A percentile compares a stretch with the other conserved stretches of the same genome.
These are phyloP conservation scores for Plasmodium gonderi DNA, from an alignment of 169 alveolate species.

Conservation along the genomic window DNA sequence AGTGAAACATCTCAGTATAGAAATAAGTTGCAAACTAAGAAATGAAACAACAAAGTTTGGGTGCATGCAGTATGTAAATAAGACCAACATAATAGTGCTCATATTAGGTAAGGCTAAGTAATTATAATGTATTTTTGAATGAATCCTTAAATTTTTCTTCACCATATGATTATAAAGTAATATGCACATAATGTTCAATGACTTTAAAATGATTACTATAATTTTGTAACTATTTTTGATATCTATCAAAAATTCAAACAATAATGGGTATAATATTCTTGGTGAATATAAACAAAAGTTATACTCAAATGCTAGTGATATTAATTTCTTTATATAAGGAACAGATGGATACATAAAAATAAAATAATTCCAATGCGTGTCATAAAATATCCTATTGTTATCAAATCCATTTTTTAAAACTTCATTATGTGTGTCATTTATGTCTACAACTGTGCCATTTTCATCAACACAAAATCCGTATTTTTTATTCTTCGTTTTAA, in stretches of 20 bases:
- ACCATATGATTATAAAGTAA: constrained; percentile 51
- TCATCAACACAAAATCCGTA: constrained; percentile 43
- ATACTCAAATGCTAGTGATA: constrained; percentile 45
- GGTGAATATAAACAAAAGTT: constrained; percentile 67
- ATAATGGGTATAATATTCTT: constrained; percentile 39
- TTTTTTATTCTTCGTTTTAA: constrained; percentile 28
- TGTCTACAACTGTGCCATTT: constrained; percentile 8
- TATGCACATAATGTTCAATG: constrained; percentile 60
- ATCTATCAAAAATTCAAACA: constrained; percentile 33
- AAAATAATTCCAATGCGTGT: constrained; percentile 31
- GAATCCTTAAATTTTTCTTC: constrained; percentile 44
- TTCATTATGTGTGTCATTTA: background rate
- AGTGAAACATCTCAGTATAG: constrained; percentile 42
- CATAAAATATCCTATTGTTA: constrained; percentile 41
- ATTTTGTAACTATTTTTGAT: constrained; percentile 38
- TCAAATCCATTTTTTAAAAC: constrained; percentile 30
- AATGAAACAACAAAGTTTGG: constrained; percentile 40
- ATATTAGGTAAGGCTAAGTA: constrained; percentile 64
- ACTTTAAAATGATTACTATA: constrained; percentile 16
- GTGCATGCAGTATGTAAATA: constrained; percentile 56
- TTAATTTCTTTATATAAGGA: constrained; percentile 38
- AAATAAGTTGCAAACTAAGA: constrained; percentile 61
- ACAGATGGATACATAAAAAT: constrained; percentile 51
- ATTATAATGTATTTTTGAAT: constrained; percentile 54
- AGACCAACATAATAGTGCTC: constrained; percentile 26